phyloP scores from a whole-genome alignment of 192 early-diverging fungal genomes.

The Coemansia sp. region DNA sequence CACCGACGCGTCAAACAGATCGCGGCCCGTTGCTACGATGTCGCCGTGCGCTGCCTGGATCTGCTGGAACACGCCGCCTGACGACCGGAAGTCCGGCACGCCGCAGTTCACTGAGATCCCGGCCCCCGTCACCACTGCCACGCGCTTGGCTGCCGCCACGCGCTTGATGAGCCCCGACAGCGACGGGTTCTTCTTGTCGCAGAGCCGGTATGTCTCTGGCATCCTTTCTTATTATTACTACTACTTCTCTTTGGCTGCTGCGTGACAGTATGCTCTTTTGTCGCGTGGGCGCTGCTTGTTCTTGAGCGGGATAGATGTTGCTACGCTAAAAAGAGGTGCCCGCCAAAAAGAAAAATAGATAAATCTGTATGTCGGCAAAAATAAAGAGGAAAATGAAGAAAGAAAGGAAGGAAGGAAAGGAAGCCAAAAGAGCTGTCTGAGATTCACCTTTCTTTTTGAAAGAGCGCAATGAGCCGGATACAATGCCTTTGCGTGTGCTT shows the following conservation, averaged over 20 bases:
- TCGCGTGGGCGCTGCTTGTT: too few relatives aligned
- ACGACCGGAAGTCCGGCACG: constrained; percentile 96
- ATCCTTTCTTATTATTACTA: constrained; percentile 11
- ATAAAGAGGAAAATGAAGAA: neutral
- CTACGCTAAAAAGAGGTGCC: too few relatives aligned
- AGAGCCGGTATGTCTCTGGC: constrained; percentile 38
- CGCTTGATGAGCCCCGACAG: constrained; percentile 28
- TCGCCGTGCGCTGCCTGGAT: constrained; percentile 69
- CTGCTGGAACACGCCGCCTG: constrained; percentile 87
- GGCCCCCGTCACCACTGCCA: constrained; percentile 76
- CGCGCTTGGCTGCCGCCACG: constrained; percentile 35
- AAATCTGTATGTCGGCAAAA: neutral
- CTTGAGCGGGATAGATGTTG: too few relatives aligned
- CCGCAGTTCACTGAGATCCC: constrained; percentile 93
- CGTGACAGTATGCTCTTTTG: too few relatives aligned
- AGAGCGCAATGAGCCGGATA: constrained; percentile 2
- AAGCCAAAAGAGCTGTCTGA: neutral
- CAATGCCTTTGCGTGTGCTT: neutral
- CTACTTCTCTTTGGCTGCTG: neutral
- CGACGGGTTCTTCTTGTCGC: constrained; percentile 9
- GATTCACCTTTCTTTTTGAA: neutral
- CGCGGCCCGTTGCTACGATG: constrained; percentile 76
- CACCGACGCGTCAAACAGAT: constrained; percentile 86
- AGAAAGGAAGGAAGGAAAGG: constrained; percentile 1
- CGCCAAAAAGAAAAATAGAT: neutral